Conservation (phyloP, 805 yeast species). For the Priceomyces fermenticarens region DNA sequence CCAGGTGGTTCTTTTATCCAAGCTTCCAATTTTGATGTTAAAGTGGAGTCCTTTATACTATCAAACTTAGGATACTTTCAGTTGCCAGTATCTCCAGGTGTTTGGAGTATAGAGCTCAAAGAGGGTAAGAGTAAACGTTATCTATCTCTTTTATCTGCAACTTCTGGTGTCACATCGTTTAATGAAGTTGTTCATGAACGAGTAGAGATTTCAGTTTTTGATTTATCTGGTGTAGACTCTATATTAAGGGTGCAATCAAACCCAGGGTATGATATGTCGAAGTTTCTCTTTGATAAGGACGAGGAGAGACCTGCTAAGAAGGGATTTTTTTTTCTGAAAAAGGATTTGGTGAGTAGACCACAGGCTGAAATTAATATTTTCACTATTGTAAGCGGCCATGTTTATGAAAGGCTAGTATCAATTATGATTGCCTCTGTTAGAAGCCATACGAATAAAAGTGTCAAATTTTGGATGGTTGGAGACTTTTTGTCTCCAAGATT, state of each 20-base stretch:
- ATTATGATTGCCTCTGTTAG: constrained; percentile 82
- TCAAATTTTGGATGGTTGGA: constrained; percentile 85
- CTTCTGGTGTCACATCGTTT: constrained; percentile 37
- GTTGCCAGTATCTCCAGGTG: constrained; percentile 69
- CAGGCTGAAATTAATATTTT: constrained; percentile 75
- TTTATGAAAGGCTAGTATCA: constrained; percentile 68
- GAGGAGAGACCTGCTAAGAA: not conserved
- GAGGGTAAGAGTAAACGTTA: constrained; percentile 25
- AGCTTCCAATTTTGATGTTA: constrained; percentile 14
- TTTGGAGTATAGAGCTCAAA: constrained; percentile 53
- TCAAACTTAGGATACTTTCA: constrained; percentile 82
- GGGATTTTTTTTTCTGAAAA: too few relatives aligned
- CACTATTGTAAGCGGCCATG: constrained; percentile 78
- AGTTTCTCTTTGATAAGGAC: not conserved
- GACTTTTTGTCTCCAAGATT: constrained; percentile 74
- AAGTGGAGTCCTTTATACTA: constrained; percentile 68
- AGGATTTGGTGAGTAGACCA: not conserved
- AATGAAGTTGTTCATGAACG: constrained; percentile 18
- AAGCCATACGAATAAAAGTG: constrained; percentile 52
- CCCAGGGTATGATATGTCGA: constrained; percentile 10
- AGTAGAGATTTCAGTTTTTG: constrained; percentile 32
- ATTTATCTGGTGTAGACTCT: constrained; percentile 45
- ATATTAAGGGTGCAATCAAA: constrained; percentile 45
- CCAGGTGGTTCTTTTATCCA: constrained; percentile 55
- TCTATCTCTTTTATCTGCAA: constrained; percentile 35